Percentiles rank a stretch among this genome's conserved stretches.
Evolutionary conservation across 352 stramenopile genomes (phyloP).

Genomic region (Pythium coloratum): DNA sequence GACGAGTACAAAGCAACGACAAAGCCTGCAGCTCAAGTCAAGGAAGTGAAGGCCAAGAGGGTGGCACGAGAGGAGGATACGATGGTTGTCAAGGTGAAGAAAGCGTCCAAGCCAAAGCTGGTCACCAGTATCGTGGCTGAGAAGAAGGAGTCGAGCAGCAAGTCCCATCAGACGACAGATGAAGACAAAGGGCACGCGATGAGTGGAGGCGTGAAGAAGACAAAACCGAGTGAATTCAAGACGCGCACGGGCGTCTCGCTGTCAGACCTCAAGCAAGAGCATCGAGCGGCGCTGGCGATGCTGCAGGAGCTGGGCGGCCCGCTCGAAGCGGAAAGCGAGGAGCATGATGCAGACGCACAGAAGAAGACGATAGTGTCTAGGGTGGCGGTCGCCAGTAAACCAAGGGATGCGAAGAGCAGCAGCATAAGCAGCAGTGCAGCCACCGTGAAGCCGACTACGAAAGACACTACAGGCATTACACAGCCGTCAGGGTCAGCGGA

Average conservation of each 20-base stretch:
- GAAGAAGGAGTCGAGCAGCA: background rate
- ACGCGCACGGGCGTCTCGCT: constrained; percentile 56
- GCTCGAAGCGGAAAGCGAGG: constrained; percentile 41
- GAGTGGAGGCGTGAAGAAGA: constrained; percentile 19
- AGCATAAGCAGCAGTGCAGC: background rate
- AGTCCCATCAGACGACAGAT: background rate
- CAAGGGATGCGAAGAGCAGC: background rate
- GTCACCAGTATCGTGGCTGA: background rate
- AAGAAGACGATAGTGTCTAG: background rate
- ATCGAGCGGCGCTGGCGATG: constrained; percentile 68
- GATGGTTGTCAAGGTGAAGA: background rate
- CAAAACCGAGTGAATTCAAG: constrained; percentile 31
- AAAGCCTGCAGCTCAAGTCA: background rate
- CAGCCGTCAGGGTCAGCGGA: constrained; percentile 12
- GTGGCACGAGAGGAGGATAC: background rate
- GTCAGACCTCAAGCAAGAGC: constrained; percentile 71
- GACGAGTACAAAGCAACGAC: background rate
- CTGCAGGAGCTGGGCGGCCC: constrained; percentile 72
- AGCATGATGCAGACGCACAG: constrained; percentile 21
- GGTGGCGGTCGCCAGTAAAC: background rate
- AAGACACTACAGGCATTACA: background rate
- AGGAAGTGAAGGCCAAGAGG: constrained; percentile 1
- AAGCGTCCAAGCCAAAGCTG: background rate
- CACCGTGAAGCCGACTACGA: background rate
- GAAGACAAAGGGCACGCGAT: background rate